A percentile compares a stretch with the other conserved stretches of the same genome.
phyloP scores from a whole-genome alignment of 176 grass and related monocot genomes.

The Oryza glaberrima region DNA sequence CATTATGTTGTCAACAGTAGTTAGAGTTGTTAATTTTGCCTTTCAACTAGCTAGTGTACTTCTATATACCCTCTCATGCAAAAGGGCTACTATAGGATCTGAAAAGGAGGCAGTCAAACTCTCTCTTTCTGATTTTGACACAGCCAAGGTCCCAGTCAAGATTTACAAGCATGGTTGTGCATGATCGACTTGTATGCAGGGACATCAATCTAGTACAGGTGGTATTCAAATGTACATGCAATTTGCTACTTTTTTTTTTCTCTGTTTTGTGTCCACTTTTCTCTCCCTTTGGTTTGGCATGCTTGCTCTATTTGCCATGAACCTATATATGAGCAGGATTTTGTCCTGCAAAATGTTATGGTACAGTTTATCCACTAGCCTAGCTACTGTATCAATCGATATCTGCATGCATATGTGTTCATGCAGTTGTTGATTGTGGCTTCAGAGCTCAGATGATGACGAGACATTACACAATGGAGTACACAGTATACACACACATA shows the following conservation, averaged over 20 bases:
- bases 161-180: not conserved
- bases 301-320: not conserved
- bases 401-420: not conserved
- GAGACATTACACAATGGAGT: constrained; percentile 19
- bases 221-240: not conserved
- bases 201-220: not conserved
- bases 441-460: constrained; percentile 20
- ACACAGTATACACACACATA: not conserved
- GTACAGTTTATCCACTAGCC: not conserved
- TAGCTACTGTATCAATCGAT: not conserved
- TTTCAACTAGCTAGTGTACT: not conserved
- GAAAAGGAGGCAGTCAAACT: constrained; percentile 19
- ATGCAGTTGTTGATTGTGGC: constrained; percentile 12
- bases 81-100: not conserved
- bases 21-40: constrained; percentile 11
- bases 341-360: not conserved
- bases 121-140: not conserved
- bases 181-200: not conserved
- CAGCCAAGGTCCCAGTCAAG: constrained; percentile 8
- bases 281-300: not conserved
- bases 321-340: constrained; percentile 4
- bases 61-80: not conserved
- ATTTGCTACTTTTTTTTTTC: not conserved
- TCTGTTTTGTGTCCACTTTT: not conserved
- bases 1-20: constrained; percentile 36